A percentile compares a stretch with the other conserved stretches of the same genome.
phyloP scores from a whole-genome alignment of 2,329 filamentous ascomycete genomes.

The Cadophora sp. region DNA sequence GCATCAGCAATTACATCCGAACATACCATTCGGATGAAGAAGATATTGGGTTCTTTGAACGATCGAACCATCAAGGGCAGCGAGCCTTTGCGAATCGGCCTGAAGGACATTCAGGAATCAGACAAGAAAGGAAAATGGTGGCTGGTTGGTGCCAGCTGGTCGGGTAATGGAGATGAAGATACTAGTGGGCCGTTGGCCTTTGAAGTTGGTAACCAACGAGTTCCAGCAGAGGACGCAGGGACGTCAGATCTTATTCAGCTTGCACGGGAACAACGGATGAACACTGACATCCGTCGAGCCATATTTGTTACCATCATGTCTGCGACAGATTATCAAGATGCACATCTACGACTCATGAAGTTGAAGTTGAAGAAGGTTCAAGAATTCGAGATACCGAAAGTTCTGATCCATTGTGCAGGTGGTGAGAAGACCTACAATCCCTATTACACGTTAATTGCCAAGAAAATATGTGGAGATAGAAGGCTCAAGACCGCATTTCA shows the following conservation, averaged over 20 bases:
- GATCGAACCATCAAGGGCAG: slow-evolving; percentile 70
- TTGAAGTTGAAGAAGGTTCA: slow-evolving; percentile 86
- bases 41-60: slow-evolving; percentile 81
- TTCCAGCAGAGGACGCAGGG: slow-evolving; percentile 39
- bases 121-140: slow-evolving; percentile 97
- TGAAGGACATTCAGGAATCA: slow-evolving; percentile 81
- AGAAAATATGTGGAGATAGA: slow-evolving; percentile 76
- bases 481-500: slow-evolving; percentile 85
- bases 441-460: slow-evolving; percentile 89
- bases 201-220: slow-evolving; percentile 9
- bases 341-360: slow-evolving; percentile 78
- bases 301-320: slow-evolving; percentile 94
- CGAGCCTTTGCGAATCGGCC: slow-evolving; percentile 81
- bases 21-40: slow-evolving; percentile 88
- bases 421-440: slow-evolving; percentile 87
- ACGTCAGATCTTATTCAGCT: slow-evolving; percentile 45
- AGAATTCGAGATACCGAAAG: slow-evolving; percentile 83
- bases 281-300: slow-evolving; percentile 55
- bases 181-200: slow-evolving; percentile 37
- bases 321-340: slow-evolving; percentile 83
- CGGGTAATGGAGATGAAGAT: slow-evolving; percentile 47
- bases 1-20: slow-evolving; percentile 79
- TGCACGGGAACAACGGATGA: slow-evolving; percentile 46
- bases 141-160: slow-evolving; percentile 95
- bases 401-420: slow-evolving; percentile 86